A percentile compares a stretch with the other conserved stretches of the same genome.
phyloP scores from a whole-genome alignment of 768 basidiomycete species.

The Boletus pseudo-olivaceus region DNA sequence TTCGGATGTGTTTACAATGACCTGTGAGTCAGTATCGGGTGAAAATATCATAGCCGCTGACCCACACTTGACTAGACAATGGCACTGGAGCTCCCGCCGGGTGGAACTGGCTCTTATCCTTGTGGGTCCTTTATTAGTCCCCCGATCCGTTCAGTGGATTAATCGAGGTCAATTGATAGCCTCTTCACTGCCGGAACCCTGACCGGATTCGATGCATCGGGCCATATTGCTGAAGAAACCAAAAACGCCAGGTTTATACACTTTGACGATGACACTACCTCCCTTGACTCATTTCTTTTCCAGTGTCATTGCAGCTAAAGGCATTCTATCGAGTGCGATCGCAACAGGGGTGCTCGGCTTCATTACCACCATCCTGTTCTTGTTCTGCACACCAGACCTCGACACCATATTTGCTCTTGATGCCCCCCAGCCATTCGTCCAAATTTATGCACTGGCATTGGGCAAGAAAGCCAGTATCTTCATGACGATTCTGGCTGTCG shows the following conservation, averaged over 20 bases:
- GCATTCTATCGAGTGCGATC: slow-evolving; percentile 73
- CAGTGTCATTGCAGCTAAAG: slow-evolving; percentile 76
- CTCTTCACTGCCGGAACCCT: slow-evolving; percentile 84
- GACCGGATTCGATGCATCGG: slow-evolving; percentile 88
- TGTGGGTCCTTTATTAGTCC: slow-evolving; percentile 43
- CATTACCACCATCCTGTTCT: slow-evolving; percentile 70
- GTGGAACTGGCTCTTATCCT: slow-evolving; percentile 91
- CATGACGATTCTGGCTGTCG: slow-evolving; percentile 80
- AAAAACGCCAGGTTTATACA: slow-evolving; percentile 63
- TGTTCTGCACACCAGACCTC: slow-evolving; percentile 82
- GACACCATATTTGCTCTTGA: slow-evolving; percentile 69
- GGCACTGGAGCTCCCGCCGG: slow-evolving; percentile 82
- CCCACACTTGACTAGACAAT: slow-evolving; percentile 54
- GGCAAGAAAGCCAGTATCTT: slow-evolving; percentile 78
- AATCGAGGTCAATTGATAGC: slow-evolving; percentile 51
- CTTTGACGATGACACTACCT: neutral
- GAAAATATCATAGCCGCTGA: neutral
- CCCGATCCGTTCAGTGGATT: neutral
- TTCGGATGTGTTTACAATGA: slow-evolving; percentile 78
- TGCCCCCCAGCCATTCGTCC: slow-evolving; percentile 91
- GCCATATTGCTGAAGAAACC: slow-evolving; percentile 87
- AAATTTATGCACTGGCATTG: slow-evolving; percentile 78
- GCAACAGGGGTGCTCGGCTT: slow-evolving; percentile 82
- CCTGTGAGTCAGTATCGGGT: slow-evolving; percentile 53
- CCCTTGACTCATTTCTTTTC: slow-evolving; percentile 1